phyloP scores from a whole-genome alignment of 805 yeast genomes.

The Barnettozyma wickerhamii region DNA sequence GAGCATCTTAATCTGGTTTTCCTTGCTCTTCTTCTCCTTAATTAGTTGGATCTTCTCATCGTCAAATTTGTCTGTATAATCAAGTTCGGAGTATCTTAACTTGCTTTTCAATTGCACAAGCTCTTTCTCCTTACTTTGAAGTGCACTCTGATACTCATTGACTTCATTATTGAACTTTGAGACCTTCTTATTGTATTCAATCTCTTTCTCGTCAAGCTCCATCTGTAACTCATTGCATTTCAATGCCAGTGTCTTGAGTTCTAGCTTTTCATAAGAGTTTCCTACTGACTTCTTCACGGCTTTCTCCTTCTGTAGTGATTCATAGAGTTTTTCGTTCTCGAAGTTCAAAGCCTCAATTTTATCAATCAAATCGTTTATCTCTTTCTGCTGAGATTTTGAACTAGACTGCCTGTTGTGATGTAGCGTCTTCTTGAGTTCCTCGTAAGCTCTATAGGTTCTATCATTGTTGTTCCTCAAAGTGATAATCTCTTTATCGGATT shows the following conservation, averaged over 20 bases:
- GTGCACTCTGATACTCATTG: conserved; percentile 18
- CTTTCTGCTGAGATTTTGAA: conserved; percentile 27
- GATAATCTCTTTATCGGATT: conserved; percentile 21
- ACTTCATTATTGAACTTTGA: conserved; percentile 21
- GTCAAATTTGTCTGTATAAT: conserved; percentile 29
- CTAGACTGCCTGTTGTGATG: conserved; percentile 7
- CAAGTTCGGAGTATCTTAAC: conserved; percentile 29
- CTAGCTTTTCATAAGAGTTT: conserved; percentile 31
- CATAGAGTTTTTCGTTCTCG: conserved; percentile 33
- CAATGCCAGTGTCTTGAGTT: conserved; percentile 34
- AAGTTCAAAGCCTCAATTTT: conserved; percentile 34
- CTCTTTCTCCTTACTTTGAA: conserved; percentile 35
- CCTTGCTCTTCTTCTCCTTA: conserved; percentile 34
- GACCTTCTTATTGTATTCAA: conserved; percentile 16
- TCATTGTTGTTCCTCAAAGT: conserved; percentile 30
- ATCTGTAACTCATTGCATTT: conserved; percentile 31
- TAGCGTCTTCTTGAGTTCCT: conserved; percentile 13
- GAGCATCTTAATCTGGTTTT: conserved; percentile 33
- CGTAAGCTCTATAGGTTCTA: conserved; percentile 22
- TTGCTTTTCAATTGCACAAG: conserved; percentile 31
- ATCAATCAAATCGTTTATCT: conserved; percentile 22
- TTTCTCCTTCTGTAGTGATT: conserved; percentile 33
- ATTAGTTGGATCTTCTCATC: conserved; percentile 33
- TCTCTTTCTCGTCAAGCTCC: conserved; percentile 22
- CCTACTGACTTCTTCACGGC: conserved; percentile 12